Percentiles rank a stretch among this genome's conserved stretches.
Conservation (phyloP, 2,329 filamentous ascomycete species). For the Calonectria montana region DNA sequence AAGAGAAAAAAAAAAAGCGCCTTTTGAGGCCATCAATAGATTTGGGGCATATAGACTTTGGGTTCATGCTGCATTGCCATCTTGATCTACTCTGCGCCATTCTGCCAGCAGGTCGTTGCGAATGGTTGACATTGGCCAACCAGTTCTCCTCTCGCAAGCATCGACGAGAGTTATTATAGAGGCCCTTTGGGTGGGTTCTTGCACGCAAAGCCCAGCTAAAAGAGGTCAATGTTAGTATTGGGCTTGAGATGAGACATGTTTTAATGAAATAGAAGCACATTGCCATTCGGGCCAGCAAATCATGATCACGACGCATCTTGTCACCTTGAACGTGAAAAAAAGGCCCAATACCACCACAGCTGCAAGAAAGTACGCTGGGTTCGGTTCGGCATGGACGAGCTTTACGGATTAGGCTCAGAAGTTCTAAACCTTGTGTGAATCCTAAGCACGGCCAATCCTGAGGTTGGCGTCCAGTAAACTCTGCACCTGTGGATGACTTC, state of each 20-base stretch:
- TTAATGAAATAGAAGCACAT: conserved; percentile 11
- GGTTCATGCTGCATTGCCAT: conserved; percentile 4
- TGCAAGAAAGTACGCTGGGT: no score
- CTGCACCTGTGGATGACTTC: not conserved
- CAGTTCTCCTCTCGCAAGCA: conserved; percentile 49
- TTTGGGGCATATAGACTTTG: not conserved
- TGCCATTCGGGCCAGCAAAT: not conserved
- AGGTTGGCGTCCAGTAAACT: not conserved
- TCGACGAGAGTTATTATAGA: conserved; percentile 51
- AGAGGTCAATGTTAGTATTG: conserved; percentile 1
- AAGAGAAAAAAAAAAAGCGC: not conserved
- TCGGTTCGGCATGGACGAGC: not conserved
- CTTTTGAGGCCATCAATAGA: not conserved
- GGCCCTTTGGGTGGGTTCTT: conserved; percentile 49
- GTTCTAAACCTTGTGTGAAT: not conserved
- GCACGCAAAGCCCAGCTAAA: conserved; percentile 54
- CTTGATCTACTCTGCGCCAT: conserved; percentile 41
- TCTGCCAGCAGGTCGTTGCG: conserved; percentile 46
- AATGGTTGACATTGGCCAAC: conserved; percentile 52
- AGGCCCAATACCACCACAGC: not conserved
- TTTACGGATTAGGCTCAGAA: not conserved
- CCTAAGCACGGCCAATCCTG: not conserved
- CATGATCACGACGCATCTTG: not conserved
- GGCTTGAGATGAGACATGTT: conserved; percentile 1
- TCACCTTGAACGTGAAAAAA: not conserved